phyloP scores from a whole-genome alignment of 2,329 filamentous ascomycete species.

The Colletotrichum lindemuthianum region DNA sequence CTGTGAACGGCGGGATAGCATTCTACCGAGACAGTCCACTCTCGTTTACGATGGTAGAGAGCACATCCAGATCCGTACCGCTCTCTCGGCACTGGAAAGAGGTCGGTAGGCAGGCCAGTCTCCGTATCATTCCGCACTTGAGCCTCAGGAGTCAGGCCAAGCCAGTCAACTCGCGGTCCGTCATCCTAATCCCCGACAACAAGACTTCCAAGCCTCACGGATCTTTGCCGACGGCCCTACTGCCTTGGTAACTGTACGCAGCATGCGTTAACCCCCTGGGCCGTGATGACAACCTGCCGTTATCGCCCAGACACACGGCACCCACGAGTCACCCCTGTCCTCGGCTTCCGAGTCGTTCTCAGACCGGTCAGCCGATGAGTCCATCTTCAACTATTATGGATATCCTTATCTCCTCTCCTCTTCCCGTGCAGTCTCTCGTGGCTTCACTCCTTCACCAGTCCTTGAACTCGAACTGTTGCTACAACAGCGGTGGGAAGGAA shows the following conservation, averaged over 20 bases:
- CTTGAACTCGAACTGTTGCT: slow-evolving; percentile 4
- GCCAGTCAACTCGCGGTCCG: not conserved
- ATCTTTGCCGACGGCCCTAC: not conserved
- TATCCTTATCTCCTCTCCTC: slow-evolving; percentile 12
- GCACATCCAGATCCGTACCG: not conserved
- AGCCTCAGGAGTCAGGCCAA: slow-evolving; percentile 5
- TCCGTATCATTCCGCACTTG: slow-evolving; percentile 5
- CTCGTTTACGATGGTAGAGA: not conserved
- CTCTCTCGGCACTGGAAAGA: not conserved
- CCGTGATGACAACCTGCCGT: too few relatives aligned
- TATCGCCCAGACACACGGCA: not conserved
- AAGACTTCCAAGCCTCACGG: slow-evolving; percentile 8
- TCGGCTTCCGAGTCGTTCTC: slow-evolving; percentile 21
- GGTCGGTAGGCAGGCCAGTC: not conserved
- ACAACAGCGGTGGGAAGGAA: not conserved
- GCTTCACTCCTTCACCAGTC: not conserved
- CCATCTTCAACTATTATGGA: not conserved
- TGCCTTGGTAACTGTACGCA: not conserved
- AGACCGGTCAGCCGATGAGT: slow-evolving; percentile 1
- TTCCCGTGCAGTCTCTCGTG: not conserved
- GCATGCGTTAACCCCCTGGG: too few relatives aligned
- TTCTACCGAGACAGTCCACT: not conserved
- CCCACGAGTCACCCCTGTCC: slow-evolving; percentile 7
- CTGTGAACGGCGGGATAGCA: not conserved
- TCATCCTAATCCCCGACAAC: not conserved